Evolutionary conservation across 2,329 filamentous ascomycete species (phyloP), one percentile per base, ranked within the genome.

Genomic region (Purpureocillium lavendulum): DNA sequence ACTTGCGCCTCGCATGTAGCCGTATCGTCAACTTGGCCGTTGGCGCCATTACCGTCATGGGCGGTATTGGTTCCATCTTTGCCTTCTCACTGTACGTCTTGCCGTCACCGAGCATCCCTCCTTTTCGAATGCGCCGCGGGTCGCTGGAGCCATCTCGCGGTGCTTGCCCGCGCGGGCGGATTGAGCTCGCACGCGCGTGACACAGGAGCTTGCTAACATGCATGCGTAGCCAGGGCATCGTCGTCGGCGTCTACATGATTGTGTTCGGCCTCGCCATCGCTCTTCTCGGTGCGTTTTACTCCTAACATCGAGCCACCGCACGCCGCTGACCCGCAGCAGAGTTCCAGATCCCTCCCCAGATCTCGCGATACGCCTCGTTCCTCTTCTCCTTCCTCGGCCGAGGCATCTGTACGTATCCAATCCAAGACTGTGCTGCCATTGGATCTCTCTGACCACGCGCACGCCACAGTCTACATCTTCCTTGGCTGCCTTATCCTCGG

Each of bases 371-470:
- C 70, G 90, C 88, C 40, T 94, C 87, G 10, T 98, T 98, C 73
- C 82, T 97, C 65, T 97, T 97, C 73, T 94, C 87, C 42, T 97
- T 98, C 74, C 69, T 97, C 52, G 92, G 92, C 45, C 88, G 92
- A 59, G 92, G 92, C 65, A 73, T 87, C 61, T 97, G 89, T 95
- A 79, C 67, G 87, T 80, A 32, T 13, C 14, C 26, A 5, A 4
- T 4, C 3, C 10, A 13, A 30, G 7, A 12, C 29, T 14, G 30
- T 10, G 13, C 12, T 35, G 3, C 3, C 7, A 1, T 3, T 26
- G 14, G 17, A 7, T 3, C n/a, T 9, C 15, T 34, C 50, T 44
- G 18, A 43, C 32, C 12, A 41, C 35, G 32, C 28, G 13, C 15
- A 18, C 16, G 2, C 5, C 7, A 2, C 44, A 95, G 89, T 98